Percentiles rank a stretch among this genome's conserved stretches.
Conservation (phyloP, 2,329 filamentous ascomycete species). For the Xylaria multiplex region DNA sequence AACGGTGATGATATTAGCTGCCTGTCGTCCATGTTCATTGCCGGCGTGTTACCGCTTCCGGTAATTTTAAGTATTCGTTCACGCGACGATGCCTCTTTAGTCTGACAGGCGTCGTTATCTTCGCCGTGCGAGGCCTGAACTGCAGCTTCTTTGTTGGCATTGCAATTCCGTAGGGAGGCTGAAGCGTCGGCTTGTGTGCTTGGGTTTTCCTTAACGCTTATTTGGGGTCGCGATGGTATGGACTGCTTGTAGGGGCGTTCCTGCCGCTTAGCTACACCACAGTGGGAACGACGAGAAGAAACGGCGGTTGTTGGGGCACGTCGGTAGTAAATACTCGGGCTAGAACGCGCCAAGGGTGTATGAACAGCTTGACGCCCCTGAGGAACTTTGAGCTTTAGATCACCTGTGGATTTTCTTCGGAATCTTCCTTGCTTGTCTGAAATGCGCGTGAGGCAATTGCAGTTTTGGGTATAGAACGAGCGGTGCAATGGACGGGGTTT, state of each 20-base stretch:
- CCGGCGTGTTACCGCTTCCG: not conserved
- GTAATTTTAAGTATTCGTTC: not conserved
- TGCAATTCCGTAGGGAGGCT: not conserved
- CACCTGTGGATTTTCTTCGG: not conserved
- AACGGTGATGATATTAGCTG: not conserved
- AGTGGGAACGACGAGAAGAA: not conserved
- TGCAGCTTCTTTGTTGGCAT: conserved; percentile 13
- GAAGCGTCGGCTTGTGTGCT: not conserved
- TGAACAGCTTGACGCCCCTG: not conserved
- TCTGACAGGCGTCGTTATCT: too few species aligned
- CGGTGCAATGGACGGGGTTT: not conserved
- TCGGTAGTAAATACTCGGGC: not conserved
- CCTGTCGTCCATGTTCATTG: not conserved
- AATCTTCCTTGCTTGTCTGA: not conserved
- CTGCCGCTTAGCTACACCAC: conserved; percentile 10
- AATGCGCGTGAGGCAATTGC: not conserved
- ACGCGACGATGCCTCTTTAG: not conserved
- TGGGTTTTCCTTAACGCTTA: not conserved
- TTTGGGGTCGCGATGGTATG: not conserved
- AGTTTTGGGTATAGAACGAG: not conserved
- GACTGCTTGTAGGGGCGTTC: not conserved
- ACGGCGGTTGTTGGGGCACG: not conserved
- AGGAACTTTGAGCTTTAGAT: not conserved
- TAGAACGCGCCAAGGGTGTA: not conserved
- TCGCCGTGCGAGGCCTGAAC: not conserved